These are phyloP conservation scores for Ceratocystis variospora DNA, from an alignment of 2,329 filamentous ascomycete species.

Conservation along the genomic window DNA sequence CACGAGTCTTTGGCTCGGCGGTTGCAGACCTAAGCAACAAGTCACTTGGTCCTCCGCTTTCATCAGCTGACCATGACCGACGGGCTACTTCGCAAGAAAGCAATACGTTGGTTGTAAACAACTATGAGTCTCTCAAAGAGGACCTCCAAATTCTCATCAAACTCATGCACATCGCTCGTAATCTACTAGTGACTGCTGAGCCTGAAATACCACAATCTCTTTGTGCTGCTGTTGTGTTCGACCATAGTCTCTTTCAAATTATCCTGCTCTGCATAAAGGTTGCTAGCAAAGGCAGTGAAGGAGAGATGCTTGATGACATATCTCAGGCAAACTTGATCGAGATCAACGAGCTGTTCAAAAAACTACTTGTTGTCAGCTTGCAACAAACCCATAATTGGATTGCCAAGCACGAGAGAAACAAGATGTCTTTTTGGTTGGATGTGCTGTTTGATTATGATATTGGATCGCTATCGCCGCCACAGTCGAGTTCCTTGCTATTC, in stretches of 20 bases:
- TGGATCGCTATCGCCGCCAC: conserved; percentile 26
- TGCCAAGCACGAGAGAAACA: conserved; percentile 54
- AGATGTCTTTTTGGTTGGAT: conserved; percentile 56
- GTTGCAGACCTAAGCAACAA: conserved; percentile 47
- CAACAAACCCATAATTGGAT: conserved; percentile 58
- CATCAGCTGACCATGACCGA: conserved; percentile 40
- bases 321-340: conserved; percentile 46
- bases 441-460: conserved; percentile 48
- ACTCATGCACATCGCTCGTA: conserved; percentile 52
- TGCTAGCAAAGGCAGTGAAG: conserved; percentile 53
- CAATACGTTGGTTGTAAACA: conserved; percentile 48
- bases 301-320: conserved; percentile 45
- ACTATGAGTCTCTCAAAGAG: conserved; percentile 46
- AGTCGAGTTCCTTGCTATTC: conserved; percentile 22
- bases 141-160: conserved; percentile 51
- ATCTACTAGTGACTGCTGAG: conserved; percentile 49
- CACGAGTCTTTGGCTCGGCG: conserved; percentile 46
- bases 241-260: conserved; percentile 52
- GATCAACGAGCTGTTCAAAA: conserved; percentile 53
- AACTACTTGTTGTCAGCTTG: conserved; percentile 49
- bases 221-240: conserved; percentile 49
- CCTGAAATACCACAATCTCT: conserved; percentile 53
- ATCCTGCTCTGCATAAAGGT: conserved; percentile 54
- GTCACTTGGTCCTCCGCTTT: conserved; percentile 42
- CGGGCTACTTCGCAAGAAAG: conserved; percentile 48